Conservation (phyloP, 352 stramenopile genomes). For the Phytophthora europaea region DNA sequence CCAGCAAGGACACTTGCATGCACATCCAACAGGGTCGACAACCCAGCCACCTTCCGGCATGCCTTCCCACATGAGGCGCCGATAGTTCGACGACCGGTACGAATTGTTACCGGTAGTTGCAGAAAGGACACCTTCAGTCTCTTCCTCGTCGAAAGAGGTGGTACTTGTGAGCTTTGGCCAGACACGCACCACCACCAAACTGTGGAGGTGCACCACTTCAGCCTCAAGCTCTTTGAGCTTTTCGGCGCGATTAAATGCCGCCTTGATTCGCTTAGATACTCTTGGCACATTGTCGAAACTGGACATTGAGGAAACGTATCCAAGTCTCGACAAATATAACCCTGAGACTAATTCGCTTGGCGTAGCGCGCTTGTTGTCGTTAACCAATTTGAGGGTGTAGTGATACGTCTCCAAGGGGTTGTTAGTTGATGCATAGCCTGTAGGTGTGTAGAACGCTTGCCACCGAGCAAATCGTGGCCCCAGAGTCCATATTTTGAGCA, state of each 20-base stretch:
- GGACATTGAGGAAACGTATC: background rate
- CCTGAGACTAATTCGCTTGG: background rate
- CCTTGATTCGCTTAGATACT: background rate
- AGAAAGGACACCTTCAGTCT: background rate
- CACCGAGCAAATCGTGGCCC: background rate
- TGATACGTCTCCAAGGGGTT: background rate
- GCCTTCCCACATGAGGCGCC: background rate
- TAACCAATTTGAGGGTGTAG: background rate
- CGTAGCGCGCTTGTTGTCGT: background rate
- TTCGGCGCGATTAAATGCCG: background rate
- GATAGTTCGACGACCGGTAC: background rate
- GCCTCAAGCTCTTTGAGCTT: background rate
- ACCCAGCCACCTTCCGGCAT: background rate
- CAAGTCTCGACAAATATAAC: background rate
- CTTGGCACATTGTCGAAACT: background rate
- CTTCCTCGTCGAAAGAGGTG: background rate
- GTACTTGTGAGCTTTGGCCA: background rate
- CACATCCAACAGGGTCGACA: background rate
- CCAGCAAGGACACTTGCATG: background rate
- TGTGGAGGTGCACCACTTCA: background rate
- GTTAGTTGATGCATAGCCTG: background rate
- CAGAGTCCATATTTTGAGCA: background rate
- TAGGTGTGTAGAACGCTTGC: background rate
- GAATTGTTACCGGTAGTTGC: background rate
- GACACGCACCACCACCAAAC: background rate